A percentile compares a stretch with the other conserved stretches of the same genome.
These are phyloP conservation scores for Candida adriatica DNA, from an alignment of 805 yeast genomes.

Conservation along the genomic window DNA sequence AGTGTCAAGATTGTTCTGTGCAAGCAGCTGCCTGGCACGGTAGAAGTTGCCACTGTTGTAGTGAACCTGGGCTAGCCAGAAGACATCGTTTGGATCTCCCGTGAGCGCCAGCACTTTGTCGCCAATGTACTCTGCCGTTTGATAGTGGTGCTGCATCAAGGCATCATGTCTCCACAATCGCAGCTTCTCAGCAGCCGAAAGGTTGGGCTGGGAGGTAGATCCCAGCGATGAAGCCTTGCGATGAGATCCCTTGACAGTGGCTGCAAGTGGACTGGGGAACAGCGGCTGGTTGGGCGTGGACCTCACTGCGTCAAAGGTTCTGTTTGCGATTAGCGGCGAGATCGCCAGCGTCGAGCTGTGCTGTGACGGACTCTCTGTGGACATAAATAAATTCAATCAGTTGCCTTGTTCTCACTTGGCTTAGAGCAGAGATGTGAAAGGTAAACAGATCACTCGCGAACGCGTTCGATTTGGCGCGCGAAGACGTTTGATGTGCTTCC, in stretches of 20 bases:
- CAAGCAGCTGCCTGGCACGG: conserved; percentile 68
- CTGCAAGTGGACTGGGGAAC: conserved; percentile 30
- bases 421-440: too few species aligned
- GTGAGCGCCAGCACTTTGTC: conserved; percentile 84
- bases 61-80: conserved; percentile 91
- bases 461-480: too few species aligned
- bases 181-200: conserved; percentile 75
- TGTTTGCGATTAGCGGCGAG: conserved; percentile 48
- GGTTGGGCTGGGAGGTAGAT: conserved; percentile 1
- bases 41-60: conserved; percentile 69
- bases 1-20: conserved; percentile 44
- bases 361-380: conserved; percentile 38
- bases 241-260: conserved; percentile 3
- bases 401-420: too few species aligned
- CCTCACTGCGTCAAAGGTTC: conserved; percentile 31
- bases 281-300: conserved; percentile 43
- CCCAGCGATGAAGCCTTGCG: conserved; percentile 1
- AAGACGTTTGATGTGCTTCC: too few species aligned
- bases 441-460: too few species aligned
- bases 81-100: conserved; percentile 86
- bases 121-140: conserved; percentile 85
- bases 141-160: conserved; percentile 81
- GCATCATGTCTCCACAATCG: conserved; percentile 94
- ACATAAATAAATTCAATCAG: too few species aligned
- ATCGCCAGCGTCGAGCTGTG: conserved; percentile 69